Evolutionary conservation across 208 protist genomes (phyloP).

Genomic region (Trypanosoma avium): DNA sequence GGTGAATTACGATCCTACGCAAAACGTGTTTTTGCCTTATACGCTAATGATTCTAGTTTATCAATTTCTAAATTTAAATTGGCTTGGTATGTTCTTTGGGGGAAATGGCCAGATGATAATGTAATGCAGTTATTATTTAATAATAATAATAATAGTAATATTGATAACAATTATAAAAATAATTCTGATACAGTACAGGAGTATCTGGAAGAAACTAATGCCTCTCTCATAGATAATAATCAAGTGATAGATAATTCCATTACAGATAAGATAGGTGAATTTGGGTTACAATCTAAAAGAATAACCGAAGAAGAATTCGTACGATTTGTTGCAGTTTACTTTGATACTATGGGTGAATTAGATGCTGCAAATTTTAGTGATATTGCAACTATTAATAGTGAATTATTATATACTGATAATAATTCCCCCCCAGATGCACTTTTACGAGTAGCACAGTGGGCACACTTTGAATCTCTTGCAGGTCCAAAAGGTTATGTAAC

Average conservation of each 20-base stretch:
- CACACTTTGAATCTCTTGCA: slow-evolving; percentile 50
- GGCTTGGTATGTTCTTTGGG: slow-evolving; percentile 31
- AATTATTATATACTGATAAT: background rate
- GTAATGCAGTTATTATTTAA: slow-evolving; percentile 14
- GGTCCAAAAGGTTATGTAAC: slow-evolving; percentile 59
- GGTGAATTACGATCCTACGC: slow-evolving; percentile 48
- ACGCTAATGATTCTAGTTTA: slow-evolving; percentile 7
- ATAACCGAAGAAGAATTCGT: slow-evolving; percentile 30
- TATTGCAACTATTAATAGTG: background rate
- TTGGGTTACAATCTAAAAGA: background rate
- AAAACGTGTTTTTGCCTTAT: slow-evolving; percentile 42
- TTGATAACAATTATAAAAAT: background rate
- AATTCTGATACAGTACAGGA: background rate
- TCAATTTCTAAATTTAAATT: slow-evolving; percentile 8
- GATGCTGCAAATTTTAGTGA: slow-evolving; percentile 1
- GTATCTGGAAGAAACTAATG: background rate
- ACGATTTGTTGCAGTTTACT: slow-evolving; percentile 19
- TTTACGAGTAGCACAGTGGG: slow-evolving; percentile 2
- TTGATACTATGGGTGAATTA: slow-evolving; percentile 20
- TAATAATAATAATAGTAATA: too few species aligned
- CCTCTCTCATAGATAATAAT: too few species aligned
- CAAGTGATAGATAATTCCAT: too few species aligned
- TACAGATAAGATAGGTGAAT: too few species aligned
- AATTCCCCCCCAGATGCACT: background rate
- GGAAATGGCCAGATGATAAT: slow-evolving; percentile 10